These are phyloP conservation scores for Hemerocallis citrina DNA, from an alignment of 106 monocot species.

Conservation along the genomic window DNA sequence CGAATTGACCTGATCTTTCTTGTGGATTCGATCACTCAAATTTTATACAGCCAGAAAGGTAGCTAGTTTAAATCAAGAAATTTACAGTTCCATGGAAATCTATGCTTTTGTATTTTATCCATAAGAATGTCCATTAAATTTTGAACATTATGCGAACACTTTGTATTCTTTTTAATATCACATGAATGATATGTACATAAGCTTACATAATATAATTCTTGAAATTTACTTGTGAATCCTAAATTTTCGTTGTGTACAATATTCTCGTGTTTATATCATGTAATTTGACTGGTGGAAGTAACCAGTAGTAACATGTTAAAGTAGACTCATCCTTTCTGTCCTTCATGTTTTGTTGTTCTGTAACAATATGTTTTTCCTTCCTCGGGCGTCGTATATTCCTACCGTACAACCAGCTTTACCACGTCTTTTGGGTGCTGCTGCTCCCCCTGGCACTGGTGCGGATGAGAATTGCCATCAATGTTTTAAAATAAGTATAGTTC, in stretches of 20 bases:
- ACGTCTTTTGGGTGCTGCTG: constrained; percentile 87
- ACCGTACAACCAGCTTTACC: constrained; percentile 74
- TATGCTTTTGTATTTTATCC: background rate
- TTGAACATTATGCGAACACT: background rate
- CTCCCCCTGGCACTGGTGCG: constrained; percentile 71
- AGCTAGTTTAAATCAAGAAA: background rate
- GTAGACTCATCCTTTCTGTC: background rate
- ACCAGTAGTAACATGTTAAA: no score
- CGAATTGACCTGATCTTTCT: constrained; percentile 89
- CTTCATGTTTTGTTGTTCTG: background rate
- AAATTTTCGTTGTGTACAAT: background rate
- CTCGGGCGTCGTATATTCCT: constrained; percentile 79
- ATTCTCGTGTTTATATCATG: background rate
- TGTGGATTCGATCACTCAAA: constrained; percentile 94
- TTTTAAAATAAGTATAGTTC: constrained; percentile 55
- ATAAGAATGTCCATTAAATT: background rate
- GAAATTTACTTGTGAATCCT: background rate
- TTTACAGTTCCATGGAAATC: no score
- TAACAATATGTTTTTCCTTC: constrained; percentile 18
- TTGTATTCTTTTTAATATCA: background rate
- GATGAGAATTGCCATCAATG: constrained; percentile 95
- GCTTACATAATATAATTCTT: background rate
- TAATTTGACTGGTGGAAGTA: no score
- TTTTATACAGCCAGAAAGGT: constrained; percentile 94
- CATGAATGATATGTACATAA: background rate